A percentile compares a stretch with the other conserved stretches of the same genome.
phyloP scores from a whole-genome alignment of 805 yeast species.

The Metschnikowia sp. region DNA sequence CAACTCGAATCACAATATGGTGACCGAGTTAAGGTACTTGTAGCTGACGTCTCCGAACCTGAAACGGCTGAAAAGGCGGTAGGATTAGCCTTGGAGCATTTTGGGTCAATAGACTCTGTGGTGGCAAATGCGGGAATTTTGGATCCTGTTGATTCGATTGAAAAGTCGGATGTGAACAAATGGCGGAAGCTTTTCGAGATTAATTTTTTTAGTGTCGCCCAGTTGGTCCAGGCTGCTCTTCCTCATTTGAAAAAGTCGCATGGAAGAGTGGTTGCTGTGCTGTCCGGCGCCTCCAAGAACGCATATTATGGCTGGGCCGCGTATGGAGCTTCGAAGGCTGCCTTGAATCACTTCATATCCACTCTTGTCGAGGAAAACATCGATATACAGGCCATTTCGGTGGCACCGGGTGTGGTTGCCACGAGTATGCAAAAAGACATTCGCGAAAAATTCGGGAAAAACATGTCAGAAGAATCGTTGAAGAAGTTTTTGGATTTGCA shows the following conservation, averaged over 20 bases:
- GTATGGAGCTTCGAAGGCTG: conserved; percentile 90
- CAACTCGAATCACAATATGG: conserved; percentile 45
- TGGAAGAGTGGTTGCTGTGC: conserved; percentile 74
- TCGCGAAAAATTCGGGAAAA: conserved; percentile 55
- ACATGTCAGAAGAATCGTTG: conserved; percentile 60
- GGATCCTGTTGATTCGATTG: conserved; percentile 66
- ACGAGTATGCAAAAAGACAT: conserved; percentile 85
- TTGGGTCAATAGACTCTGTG: conserved; percentile 59
- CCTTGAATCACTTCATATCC: conserved; percentile 70
- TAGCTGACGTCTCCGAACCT: conserved; percentile 58
- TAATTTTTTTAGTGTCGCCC: conserved; percentile 74
- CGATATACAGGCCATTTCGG: conserved; percentile 54
- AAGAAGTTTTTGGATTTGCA: conserved; percentile 65
- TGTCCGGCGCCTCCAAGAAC: conserved; percentile 80
- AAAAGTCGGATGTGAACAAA: conserved; percentile 46
- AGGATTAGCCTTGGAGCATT: conserved; percentile 41
- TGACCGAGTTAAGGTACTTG: conserved; percentile 47
- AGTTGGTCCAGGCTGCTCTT: conserved; percentile 50
- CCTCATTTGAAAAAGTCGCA: conserved; percentile 54
- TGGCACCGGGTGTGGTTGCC: conserved; percentile 95
- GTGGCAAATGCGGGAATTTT: conserved; percentile 82
- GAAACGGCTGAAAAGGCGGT: conserved; percentile 38
- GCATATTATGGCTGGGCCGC: conserved; percentile 79
- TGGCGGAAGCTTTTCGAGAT: conserved; percentile 71
- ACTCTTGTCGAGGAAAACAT: conserved; percentile 69